A percentile compares a stretch with the other conserved stretches of the same genome.
These are phyloP conservation scores for Quercus alba DNA, from an alignment of 306 rosid species.

Conservation along the genomic window DNA sequence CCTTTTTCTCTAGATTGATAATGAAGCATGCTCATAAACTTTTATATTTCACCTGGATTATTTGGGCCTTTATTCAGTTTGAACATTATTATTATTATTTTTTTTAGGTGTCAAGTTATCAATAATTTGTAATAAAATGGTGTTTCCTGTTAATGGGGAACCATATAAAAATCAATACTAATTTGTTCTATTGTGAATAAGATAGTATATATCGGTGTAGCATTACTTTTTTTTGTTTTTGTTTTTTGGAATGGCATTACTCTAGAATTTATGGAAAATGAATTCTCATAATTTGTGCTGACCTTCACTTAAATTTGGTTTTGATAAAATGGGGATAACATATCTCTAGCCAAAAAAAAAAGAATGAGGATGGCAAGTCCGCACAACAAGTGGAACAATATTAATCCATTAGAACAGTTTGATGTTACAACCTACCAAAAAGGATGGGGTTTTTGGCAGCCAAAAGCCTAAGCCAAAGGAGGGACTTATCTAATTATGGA, in stretches of 20 bases:
- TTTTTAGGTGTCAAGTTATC: no score
- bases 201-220: no score
- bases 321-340: not conserved
- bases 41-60: not conserved
- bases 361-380: conserved; percentile 25
- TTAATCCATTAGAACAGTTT: not conserved
- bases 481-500: not conserved
- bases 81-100: no score
- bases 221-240: no score
- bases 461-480: not conserved
- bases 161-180: no score
- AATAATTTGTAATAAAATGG: no score
- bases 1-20: not conserved
- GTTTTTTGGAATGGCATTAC: no score
- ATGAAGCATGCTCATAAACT: not conserved
- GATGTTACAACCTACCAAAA: not conserved
- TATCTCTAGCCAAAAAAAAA: not conserved
- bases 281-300: no score
- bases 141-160: no score
- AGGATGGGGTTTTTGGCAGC: not conserved
- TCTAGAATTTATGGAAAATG: no score
- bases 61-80: not conserved
- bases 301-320: not conserved
- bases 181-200: no score
- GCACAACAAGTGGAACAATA: conserved; percentile 1